Conservation (phyloP, 495 filamentous ascomycete genomes). For the Penicillium salamii region DNA sequence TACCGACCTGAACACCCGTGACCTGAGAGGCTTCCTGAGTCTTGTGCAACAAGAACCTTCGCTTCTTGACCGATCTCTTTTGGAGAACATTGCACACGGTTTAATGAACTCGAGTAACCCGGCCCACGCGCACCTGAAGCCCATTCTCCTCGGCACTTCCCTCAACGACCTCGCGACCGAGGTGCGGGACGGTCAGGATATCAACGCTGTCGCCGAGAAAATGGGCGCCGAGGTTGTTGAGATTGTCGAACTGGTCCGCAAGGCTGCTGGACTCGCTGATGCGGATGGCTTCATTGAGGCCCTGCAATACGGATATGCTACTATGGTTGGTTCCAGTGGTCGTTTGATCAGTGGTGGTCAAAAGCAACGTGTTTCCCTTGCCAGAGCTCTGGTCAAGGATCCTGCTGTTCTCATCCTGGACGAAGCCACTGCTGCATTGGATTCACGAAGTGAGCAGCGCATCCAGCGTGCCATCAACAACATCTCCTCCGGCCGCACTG, state of each 20-base stretch:
- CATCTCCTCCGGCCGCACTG: slow-evolving; percentile 43
- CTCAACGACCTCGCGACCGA: slow-evolving; percentile 32
- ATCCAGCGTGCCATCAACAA: slow-evolving; percentile 51
- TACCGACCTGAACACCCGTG: slow-evolving; percentile 52
- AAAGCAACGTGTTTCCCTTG: slow-evolving; percentile 64
- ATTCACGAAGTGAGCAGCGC: slow-evolving; percentile 51
- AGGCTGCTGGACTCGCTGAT: slow-evolving; percentile 43
- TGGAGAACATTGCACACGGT: slow-evolving; percentile 68
- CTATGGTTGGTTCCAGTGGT: slow-evolving; percentile 53
- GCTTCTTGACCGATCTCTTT: slow-evolving; percentile 60
- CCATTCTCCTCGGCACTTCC: slow-evolving; percentile 23
- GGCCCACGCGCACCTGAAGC: slow-evolving; percentile 38
- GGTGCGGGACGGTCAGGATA: slow-evolving; percentile 33
- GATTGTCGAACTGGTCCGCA: slow-evolving; percentile 35
- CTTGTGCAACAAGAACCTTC: slow-evolving; percentile 68
- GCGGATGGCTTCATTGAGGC: slow-evolving; percentile 41
- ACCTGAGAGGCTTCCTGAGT: slow-evolving; percentile 54
- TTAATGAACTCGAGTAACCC: slow-evolving; percentile 56
- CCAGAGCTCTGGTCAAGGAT: slow-evolving; percentile 69
- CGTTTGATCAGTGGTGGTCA: slow-evolving; percentile 61
- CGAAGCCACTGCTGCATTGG: slow-evolving; percentile 67
- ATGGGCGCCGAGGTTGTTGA: slow-evolving; percentile 30
- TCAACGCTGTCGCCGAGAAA: slow-evolving; percentile 29
- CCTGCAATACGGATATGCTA: slow-evolving; percentile 51
- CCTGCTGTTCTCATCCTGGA: slow-evolving; percentile 82